Evolutionary conservation across 768 basidiomycete species (phyloP), one percentile per base, ranked within the genome.

Genomic region (Lyophyllum atratum): DNA sequence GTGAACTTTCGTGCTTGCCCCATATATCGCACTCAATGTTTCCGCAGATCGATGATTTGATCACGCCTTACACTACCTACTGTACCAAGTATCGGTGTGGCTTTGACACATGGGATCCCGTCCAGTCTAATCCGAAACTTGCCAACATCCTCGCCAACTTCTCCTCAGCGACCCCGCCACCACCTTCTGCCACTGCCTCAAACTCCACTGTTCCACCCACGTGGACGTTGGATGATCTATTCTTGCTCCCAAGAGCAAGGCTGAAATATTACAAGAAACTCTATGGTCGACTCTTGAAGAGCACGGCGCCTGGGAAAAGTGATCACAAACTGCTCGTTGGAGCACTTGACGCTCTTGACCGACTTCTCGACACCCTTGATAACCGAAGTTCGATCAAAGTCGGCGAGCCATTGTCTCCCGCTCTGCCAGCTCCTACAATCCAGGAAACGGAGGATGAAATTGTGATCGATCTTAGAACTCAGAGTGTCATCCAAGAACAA

Each of bases 181-280:
- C 85, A 10, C 64, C 75, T 51, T 68, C 76, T 60, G 64, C 72
- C 11, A 65, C 69, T 15, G 68, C 70, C 44, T 71, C 79, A 12
- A 70, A 76, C 29, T 31, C 58, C 5, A 52, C 69, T 4, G 74
- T 79, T 55, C 66, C 75, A 14, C 72, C 79, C 6, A 68, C 72
- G 4, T 97, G 95, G 93, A 90, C 93, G 0, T 76, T 98, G 14
- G 96, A 98, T 67, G 75, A 84, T 8, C 78, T 98, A 21, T 99
- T 99, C 76, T 74, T 90, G 12, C 81, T 98, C 9, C 97, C 97
- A 0, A 89, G 87, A 66, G 77, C 78, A 14, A 85, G 97, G 42
- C 74, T 99, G 55, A 86, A 86, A 64, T 98, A 99, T 72, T 98
- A 98, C 77, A 87, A 85, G 67, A 95, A 90, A 69, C 79, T 98